Evolutionary conservation across 371 early-diverging fungal species (phyloP).

Genomic region (Mucor velutinosus): DNA sequence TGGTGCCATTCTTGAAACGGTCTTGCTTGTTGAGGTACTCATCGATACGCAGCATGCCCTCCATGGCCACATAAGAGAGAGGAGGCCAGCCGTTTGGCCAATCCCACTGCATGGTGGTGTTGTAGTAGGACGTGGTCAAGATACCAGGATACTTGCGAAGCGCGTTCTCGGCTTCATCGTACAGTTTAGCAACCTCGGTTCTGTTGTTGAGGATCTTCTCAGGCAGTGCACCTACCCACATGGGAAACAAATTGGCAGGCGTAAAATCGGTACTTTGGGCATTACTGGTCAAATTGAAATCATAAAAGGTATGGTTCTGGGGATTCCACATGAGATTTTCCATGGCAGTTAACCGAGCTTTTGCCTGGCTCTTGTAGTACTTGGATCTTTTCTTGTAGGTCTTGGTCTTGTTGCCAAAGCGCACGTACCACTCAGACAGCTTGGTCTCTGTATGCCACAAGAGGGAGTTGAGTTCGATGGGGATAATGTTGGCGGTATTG

Average conservation of each 20-base stretch:
- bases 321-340: constrained; percentile 57
- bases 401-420: constrained; percentile 21
- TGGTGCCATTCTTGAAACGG: not conserved
- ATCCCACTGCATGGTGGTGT: constrained; percentile 86
- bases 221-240: constrained; percentile 53
- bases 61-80: constrained; percentile 56
- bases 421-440: constrained; percentile 54
- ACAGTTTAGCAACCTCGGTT: constrained; percentile 23
- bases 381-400: constrained; percentile 21
- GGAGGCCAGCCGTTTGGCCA: constrained; percentile 86
- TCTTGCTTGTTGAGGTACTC: constrained; percentile 12
- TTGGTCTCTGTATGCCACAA: constrained; percentile 73
- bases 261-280: constrained; percentile 36
- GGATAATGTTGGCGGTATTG: constrained; percentile 68
- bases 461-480: constrained; percentile 87
- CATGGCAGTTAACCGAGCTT: constrained; percentile 44
- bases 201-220: constrained; percentile 25
- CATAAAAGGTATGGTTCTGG: constrained; percentile 47
- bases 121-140: constrained; percentile 63
- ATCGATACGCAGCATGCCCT: constrained; percentile 47
- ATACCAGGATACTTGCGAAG: constrained; percentile 59
- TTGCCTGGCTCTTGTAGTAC: constrained; percentile 43
- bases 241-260: constrained; percentile 46
- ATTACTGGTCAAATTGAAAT: constrained; percentile 54
- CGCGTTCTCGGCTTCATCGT: constrained; percentile 33